Evolutionary conservation across 768 basidiomycete genomes (phyloP).

Genomic region (Saitozyma podzolica): DNA sequence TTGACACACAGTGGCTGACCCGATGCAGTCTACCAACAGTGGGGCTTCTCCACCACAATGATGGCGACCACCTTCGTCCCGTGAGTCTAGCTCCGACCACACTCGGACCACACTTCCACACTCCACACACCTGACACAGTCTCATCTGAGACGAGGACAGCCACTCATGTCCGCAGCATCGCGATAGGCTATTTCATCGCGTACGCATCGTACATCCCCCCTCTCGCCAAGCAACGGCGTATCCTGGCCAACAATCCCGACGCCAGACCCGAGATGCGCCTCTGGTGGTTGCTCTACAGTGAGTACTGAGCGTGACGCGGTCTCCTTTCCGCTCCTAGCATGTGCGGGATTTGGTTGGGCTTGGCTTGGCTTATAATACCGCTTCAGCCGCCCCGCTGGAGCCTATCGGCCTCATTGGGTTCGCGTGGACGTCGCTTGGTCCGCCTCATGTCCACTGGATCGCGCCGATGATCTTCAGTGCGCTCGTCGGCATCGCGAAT

Average conservation of each 20-base stretch:
- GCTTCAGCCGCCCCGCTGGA: slow-evolving; percentile 32
- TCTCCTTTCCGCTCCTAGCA: no score
- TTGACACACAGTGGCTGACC: no score
- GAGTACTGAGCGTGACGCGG: slow-evolving; percentile 5
- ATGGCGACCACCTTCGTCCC: slow-evolving; percentile 44
- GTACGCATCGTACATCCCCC: slow-evolving; percentile 32
- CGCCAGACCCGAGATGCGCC: slow-evolving; percentile 37
- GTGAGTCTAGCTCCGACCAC: slow-evolving; percentile 5
- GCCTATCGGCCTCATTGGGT: slow-evolving; percentile 37
- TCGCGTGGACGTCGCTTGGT: slow-evolving; percentile 42
- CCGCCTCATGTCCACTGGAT: slow-evolving; percentile 61
- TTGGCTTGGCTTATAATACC: slow-evolving; percentile 7
- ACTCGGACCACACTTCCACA: background rate
- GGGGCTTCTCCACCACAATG: slow-evolving; percentile 36
- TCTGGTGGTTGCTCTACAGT: slow-evolving; percentile 35
- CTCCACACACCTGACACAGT: background rate
- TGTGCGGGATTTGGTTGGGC: slow-evolving; percentile 12
- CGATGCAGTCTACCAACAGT: slow-evolving; percentile 35
- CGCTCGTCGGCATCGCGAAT: slow-evolving; percentile 42
- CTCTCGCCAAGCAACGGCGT: slow-evolving; percentile 25
- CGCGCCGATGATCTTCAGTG: slow-evolving; percentile 62
- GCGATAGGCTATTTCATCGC: slow-evolving; percentile 46
- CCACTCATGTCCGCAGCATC: slow-evolving; percentile 6
- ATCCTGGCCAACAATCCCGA: slow-evolving; percentile 23
- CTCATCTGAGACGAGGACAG: no score